Evolutionary conservation across 371 early-diverging fungal genomes (phyloP).

Genomic region (Phascolomyces articulosus): DNA sequence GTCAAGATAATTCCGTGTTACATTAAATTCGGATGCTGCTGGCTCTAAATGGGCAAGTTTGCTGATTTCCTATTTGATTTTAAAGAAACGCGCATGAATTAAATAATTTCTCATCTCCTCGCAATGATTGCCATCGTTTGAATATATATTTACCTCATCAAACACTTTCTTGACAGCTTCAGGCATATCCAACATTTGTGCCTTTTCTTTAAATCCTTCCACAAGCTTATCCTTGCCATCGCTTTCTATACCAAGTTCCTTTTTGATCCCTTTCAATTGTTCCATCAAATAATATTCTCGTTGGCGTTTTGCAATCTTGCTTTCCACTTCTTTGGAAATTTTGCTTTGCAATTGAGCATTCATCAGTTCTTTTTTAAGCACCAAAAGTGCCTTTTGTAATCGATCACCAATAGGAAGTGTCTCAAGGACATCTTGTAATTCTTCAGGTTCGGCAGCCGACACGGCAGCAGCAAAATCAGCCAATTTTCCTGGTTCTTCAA

Average conservation of each 20-base stretch:
- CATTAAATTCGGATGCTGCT: slow-evolving; percentile 94
- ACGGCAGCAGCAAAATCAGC: slow-evolving; percentile 98
- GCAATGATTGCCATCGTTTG: too few relatives aligned
- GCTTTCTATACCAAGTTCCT: slow-evolving; percentile 93
- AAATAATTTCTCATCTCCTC: too few relatives aligned
- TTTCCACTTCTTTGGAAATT: slow-evolving; percentile 94
- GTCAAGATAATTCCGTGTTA: slow-evolving; percentile 96
- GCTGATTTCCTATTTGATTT: slow-evolving; percentile 68
- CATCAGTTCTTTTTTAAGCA: slow-evolving; percentile 95
- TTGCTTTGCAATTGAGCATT: slow-evolving; percentile 95
- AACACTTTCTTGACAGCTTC: slow-evolving; percentile 91
- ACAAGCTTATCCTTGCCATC: slow-evolving; percentile 97
- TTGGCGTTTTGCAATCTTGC: slow-evolving; percentile 93
- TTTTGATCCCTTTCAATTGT: slow-evolving; percentile 97
- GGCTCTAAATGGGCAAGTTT: slow-evolving; percentile 94
- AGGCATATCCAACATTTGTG: slow-evolving; percentile 85
- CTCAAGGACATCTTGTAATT: slow-evolving; percentile 92
- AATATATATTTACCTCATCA: slow-evolving; percentile 87
- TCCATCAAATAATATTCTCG: slow-evolving; percentile 98
- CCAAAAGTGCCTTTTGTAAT: slow-evolving; percentile 86
- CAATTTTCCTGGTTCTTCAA: slow-evolving; percentile 92
- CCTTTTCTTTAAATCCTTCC: slow-evolving; percentile 87
- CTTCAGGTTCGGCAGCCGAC: slow-evolving; percentile 86
- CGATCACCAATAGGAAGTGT: slow-evolving; percentile 90
- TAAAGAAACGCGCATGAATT: neutral